Evolutionary conservation across 2,329 filamentous ascomycete species (phyloP).

Genomic region (Sordariomycetes sp.): DNA sequence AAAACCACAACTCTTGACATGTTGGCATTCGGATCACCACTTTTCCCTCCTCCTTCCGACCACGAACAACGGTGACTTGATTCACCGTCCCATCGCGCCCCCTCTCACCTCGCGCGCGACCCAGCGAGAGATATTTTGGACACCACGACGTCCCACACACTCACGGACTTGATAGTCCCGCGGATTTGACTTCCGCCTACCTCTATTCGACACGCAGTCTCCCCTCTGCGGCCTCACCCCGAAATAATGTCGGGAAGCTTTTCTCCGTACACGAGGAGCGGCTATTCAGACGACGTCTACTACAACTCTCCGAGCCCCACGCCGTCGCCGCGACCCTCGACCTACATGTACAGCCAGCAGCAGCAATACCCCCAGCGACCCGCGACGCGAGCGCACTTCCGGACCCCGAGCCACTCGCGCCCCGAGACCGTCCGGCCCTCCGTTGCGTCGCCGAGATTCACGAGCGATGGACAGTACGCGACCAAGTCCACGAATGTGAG

Average conservation of each 20-base stretch:
- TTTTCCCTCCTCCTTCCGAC: conserved; percentile 5
- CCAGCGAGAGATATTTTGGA: not conserved
- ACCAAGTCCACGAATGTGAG: conserved; percentile 50
- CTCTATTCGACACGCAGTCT: not conserved
- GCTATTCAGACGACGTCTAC: conserved; percentile 2
- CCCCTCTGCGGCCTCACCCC: not conserved
- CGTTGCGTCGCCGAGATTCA: conserved; percentile 49
- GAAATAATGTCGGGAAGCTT: conserved; percentile 2
- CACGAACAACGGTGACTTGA: conserved; percentile 5
- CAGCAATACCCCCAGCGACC: conserved; percentile 7
- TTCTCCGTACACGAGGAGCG: conserved; percentile 3
- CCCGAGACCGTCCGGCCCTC: conserved; percentile 30
- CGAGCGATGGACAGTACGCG: conserved; percentile 51
- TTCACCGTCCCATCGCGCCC: conserved; percentile 2
- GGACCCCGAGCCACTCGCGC: conserved; percentile 13
- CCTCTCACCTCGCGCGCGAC: conserved; percentile 4
- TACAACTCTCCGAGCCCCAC: conserved; percentile 2
- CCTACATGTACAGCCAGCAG: conserved; percentile 3
- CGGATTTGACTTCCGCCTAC: not conserved
- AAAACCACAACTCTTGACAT: conserved; percentile 4
- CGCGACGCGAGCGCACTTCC: conserved; percentile 9
- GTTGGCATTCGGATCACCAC: conserved; percentile 5
- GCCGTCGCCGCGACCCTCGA: not conserved
- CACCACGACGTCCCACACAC: not conserved
- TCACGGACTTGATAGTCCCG: not conserved